Evolutionary conservation across 352 stramenopile genomes (phyloP).

Genomic region (Elongisporangium prolatum): DNA sequence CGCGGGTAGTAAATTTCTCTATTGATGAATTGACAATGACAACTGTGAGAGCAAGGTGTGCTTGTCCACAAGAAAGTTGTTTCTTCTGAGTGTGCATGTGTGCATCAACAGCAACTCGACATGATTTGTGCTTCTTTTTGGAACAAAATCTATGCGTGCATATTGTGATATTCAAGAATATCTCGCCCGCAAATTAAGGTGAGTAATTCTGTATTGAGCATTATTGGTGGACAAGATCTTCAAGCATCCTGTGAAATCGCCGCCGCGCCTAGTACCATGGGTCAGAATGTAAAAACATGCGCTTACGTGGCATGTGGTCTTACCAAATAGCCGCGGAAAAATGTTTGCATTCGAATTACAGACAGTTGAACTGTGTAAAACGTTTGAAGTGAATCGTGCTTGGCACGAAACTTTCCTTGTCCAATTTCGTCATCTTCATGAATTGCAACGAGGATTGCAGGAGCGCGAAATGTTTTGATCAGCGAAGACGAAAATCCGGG

Average conservation of each 20-base stretch:
- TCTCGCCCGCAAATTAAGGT: background rate
- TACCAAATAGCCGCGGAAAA: constrained; percentile 22
- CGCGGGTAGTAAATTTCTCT: constrained; percentile 18
- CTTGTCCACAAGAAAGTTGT: background rate
- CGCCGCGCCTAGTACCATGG: constrained; percentile 21
- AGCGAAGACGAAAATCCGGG: background rate
- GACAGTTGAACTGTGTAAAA: constrained; percentile 14
- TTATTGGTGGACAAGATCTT: constrained; percentile 23
- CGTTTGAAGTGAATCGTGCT: constrained; percentile 5
- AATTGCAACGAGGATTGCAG: background rate
- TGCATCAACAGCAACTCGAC: background rate
- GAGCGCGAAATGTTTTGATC: background rate
- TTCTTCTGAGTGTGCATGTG: constrained; percentile 2
- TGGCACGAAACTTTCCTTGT: background rate
- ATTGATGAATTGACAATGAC: background rate
- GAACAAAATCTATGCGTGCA: background rate
- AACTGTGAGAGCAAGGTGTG: constrained; percentile 2
- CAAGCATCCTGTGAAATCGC: constrained; percentile 33
- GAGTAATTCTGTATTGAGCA: background rate
- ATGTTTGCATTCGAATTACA: constrained; percentile 14
- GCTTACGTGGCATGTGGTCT: background rate
- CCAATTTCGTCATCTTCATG: background rate
- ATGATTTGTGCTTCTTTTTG: background rate
- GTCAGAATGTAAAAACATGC: constrained; percentile 12
- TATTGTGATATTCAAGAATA: background rate